phyloP scores from a whole-genome alignment of 2,329 filamentous ascomycete species.

The Paecilomyces sp. region DNA sequence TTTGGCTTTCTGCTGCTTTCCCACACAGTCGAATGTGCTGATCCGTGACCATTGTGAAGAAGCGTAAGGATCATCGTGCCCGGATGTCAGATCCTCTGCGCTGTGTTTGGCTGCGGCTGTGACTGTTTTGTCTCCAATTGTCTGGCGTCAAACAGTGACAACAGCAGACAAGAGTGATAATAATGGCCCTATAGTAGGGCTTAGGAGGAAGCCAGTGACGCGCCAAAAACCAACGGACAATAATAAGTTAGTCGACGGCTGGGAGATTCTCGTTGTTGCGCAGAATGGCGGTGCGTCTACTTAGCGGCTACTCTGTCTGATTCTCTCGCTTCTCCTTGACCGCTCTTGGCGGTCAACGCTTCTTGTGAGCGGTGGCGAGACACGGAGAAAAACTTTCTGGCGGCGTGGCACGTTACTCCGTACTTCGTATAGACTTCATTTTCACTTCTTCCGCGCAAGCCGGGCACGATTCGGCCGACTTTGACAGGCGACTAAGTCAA shows the following conservation, averaged over 20 bases:
- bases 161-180: neutral
- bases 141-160: neutral
- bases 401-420: neutral
- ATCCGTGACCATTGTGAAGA: neutral
- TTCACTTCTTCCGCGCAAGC: neutral
- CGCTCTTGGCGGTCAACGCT: neutral
- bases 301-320: neutral
- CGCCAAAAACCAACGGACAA: neutral
- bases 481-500: neutral
- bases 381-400: neutral
- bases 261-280: neutral
- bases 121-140: neutral
- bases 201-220: neutral
- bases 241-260: neutral
- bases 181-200: neutral
- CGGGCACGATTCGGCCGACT: neutral
- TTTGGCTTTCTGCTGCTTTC: neutral
- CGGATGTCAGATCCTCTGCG: neutral
- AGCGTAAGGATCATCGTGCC: neutral
- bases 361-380: neutral
- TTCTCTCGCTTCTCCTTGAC: neutral
- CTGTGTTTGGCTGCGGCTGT: neutral
- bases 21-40: neutral
- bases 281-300: neutral
- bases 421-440: neutral